These are phyloP conservation scores for Biscogniauxia marginata DNA, from an alignment of 2,329 filamentous ascomycete genomes.

Conservation along the genomic window DNA sequence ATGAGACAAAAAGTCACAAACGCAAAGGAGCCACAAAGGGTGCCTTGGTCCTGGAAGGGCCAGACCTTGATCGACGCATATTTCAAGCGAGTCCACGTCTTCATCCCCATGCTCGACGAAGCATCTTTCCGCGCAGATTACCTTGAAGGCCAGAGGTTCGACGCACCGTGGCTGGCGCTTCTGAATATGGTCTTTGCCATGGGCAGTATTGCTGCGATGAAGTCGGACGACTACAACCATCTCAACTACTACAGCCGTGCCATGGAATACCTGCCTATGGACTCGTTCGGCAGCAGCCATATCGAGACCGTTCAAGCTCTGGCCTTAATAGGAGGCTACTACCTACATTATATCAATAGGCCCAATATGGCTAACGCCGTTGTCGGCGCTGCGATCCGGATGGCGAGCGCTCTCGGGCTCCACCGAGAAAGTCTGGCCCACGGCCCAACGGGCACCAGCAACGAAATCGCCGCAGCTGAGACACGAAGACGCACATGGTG, in stretches of 20 bases:
- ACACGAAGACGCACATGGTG: constrained; percentile 70
- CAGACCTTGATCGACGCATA: constrained; percentile 72
- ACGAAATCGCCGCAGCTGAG: constrained; percentile 54
- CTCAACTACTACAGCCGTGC: constrained; percentile 68
- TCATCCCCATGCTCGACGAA: constrained; percentile 73
- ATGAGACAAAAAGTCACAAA: constrained; percentile 43
- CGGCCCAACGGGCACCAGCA: constrained; percentile 35
- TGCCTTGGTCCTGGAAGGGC: constrained; percentile 62
- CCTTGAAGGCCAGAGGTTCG: constrained; percentile 59
- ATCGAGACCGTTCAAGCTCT: constrained; percentile 73
- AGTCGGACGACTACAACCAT: constrained; percentile 64
- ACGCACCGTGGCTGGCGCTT: constrained; percentile 69
- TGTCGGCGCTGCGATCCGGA: constrained; percentile 67
- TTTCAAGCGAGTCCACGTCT: constrained; percentile 70
- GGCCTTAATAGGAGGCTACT: constrained; percentile 70
- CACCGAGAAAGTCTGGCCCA: constrained; percentile 60
- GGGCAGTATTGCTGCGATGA: constrained; percentile 68
- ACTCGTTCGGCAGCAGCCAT: constrained; percentile 67
- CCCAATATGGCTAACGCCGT: constrained; percentile 75
- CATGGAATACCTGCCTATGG: constrained; percentile 64
- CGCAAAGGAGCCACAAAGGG: constrained; percentile 47
- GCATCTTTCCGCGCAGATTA: constrained; percentile 66
- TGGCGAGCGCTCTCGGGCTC: constrained; percentile 71
- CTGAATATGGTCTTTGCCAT: constrained; percentile 76
- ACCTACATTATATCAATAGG: constrained; percentile 74